phyloP scores from a whole-genome alignment of 2,329 filamentous ascomycete genomes.

The Rhinocladiella similis region DNA sequence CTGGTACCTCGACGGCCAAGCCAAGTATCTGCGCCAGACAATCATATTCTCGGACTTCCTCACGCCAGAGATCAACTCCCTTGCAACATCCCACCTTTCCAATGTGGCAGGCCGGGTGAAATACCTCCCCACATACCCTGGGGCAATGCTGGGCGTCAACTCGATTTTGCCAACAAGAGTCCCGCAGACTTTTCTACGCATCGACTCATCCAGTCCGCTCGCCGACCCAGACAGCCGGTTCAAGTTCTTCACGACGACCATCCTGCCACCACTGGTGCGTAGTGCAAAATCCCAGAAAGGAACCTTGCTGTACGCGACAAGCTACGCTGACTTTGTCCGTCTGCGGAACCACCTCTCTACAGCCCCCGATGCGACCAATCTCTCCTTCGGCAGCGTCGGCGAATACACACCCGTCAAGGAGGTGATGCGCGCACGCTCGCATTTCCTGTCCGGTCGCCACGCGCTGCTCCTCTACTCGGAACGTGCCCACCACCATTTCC shows the following conservation, averaged over 20 bases:
- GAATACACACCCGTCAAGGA: conserved; percentile 83
- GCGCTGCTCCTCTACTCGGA: conserved; percentile 87
- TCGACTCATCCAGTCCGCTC: conserved; percentile 68
- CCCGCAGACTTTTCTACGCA: conserved; percentile 87
- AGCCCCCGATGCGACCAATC: conserved; percentile 55
- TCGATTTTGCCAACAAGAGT: conserved; percentile 55
- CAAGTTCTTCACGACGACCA: conserved; percentile 80
- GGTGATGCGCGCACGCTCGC: conserved; percentile 78
- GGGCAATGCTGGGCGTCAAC: conserved; percentile 71
- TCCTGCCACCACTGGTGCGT: conserved; percentile 74
- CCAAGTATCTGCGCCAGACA: conserved; percentile 79
- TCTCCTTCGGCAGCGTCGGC: conserved; percentile 78
- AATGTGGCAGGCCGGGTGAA: conserved; percentile 82
- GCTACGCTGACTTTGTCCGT: conserved; percentile 92
- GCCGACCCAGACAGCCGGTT: conserved; percentile 86
- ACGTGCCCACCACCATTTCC: conserved; percentile 92
- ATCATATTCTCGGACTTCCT: conserved; percentile 79
- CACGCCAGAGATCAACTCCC: conserved; percentile 80
- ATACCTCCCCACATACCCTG: conserved; percentile 66
- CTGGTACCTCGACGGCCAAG: conserved; percentile 91
- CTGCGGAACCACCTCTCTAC: conserved; percentile 90
- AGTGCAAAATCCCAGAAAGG: conserved; percentile 66
- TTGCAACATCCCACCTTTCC: conserved; percentile 73
- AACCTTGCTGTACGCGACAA: conserved; percentile 84
- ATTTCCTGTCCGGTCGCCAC: conserved; percentile 82